These are phyloP conservation scores for Tuber magnatum DNA, from an alignment of 495 filamentous ascomycete species.

Conservation along the genomic window DNA sequence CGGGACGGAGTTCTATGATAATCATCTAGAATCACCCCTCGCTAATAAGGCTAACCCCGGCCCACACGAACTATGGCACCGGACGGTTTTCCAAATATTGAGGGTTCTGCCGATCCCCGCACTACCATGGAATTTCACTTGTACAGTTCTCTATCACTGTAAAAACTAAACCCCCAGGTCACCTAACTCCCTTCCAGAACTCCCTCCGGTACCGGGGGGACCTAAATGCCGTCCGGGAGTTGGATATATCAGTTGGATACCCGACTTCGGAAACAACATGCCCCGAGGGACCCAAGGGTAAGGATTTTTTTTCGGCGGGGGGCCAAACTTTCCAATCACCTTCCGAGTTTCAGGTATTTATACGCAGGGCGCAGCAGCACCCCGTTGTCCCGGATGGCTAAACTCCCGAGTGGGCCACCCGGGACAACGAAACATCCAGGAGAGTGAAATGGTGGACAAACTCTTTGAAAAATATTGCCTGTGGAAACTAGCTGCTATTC, in stretches of 20 bases:
- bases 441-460: neutral
- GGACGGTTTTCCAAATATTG: neutral
- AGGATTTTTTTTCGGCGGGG: too few relatives aligned
- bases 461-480: too few relatives aligned
- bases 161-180: neutral
- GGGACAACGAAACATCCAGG: neutral
- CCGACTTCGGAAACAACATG: neutral
- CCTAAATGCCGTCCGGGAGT: neutral
- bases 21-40: neutral
- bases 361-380: neutral
- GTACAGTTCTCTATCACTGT: too few relatives aligned
- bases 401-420: neutral
- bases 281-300: neutral
- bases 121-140: neutral
- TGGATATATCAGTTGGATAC: neutral
- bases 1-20: neutral
- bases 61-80: neutral
- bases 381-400: neutral
- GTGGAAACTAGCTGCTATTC: neutral
- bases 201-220: neutral
- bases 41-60: neutral
- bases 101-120: neutral
- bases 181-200: neutral
- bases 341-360: neutral
- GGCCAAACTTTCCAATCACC: neutral